These are phyloP conservation scores for Verbascum thapsus DNA, from an alignment of 257 asterid genomes.

Conservation along the genomic window DNA sequence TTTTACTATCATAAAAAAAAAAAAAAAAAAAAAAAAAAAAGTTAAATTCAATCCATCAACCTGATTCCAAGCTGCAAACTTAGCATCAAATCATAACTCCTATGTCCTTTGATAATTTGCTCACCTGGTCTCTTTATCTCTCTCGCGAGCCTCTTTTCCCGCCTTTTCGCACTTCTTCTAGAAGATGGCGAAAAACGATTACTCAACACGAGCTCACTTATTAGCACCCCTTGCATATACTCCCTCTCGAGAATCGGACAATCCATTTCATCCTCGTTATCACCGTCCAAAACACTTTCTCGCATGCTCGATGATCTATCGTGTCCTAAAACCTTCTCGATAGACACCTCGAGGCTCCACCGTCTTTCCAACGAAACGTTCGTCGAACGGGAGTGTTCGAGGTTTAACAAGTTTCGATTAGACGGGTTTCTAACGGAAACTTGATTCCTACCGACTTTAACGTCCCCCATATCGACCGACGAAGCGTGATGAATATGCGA, in stretches of 20 bases:
- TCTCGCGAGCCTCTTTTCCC: constrained; percentile 66
- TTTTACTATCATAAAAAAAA: not conserved
- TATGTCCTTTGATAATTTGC: constrained; percentile 90
- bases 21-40: not conserved
- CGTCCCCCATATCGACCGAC: constrained; percentile 57
- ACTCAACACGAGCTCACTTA: constrained; percentile 72
- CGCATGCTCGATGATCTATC: constrained; percentile 52
- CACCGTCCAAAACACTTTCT: constrained; percentile 45
- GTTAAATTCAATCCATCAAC: constrained; percentile 48
- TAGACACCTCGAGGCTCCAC: constrained; percentile 92
- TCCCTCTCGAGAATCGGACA: constrained; percentile 86
- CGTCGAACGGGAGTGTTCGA: constrained; percentile 58
- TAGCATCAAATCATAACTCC: constrained; percentile 97
- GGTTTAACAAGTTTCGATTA: constrained; percentile 51
- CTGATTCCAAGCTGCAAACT: constrained; percentile 99
- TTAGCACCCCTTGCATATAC: constrained; percentile 95
- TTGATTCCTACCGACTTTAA: constrained; percentile 49
- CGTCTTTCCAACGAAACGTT: constrained; percentile 75
- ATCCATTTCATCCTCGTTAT: constrained; percentile 48
- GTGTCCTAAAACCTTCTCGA: constrained; percentile 81
- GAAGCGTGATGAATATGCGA: constrained; percentile 64
- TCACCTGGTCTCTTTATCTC: constrained; percentile 92
- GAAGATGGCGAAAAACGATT: constrained; percentile 76
- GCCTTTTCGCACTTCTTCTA: constrained; percentile 57
- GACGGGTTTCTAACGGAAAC: constrained; percentile 47